Conservation (phyloP, 2,329 filamentous ascomycete genomes). For the Nannizziopsis barbatae region DNA sequence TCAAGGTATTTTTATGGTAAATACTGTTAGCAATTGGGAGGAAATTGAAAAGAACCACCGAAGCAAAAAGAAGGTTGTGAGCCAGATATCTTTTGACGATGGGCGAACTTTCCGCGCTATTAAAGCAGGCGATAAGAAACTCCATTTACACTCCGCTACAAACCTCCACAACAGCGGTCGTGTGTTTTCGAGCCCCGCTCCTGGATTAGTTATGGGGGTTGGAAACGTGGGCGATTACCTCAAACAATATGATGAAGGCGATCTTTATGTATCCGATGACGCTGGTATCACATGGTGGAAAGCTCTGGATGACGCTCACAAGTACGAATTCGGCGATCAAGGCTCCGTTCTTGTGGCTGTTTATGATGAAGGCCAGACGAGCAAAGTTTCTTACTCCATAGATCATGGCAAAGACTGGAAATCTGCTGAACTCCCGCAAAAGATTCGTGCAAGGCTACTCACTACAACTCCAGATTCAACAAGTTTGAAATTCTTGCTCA, state of each 20-base stretch:
- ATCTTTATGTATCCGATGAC: constrained; percentile 81
- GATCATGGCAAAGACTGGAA: constrained; percentile 84
- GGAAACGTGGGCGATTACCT: constrained; percentile 77
- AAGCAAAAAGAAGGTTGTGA: constrained; percentile 57
- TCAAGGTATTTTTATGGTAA: constrained; percentile 84
- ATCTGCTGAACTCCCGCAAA: constrained; percentile 49
- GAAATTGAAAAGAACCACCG: constrained; percentile 50
- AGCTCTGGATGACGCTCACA: constrained; percentile 66
- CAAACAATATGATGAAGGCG: constrained; percentile 58
- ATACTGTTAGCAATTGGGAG: constrained; percentile 75
- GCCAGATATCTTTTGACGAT: constrained; percentile 88
- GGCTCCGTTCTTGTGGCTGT: constrained; percentile 81
- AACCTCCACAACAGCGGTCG: constrained; percentile 69
- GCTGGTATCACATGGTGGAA: constrained; percentile 76
- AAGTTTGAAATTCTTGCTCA: constrained; percentile 76
- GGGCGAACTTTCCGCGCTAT: constrained; percentile 72
- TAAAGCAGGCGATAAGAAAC: constrained; percentile 52
- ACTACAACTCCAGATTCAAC: constrained; percentile 90
- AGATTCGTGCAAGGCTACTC: constrained; percentile 59
- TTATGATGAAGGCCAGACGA: constrained; percentile 52
- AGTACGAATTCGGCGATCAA: constrained; percentile 92
- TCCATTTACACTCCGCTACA: constrained; percentile 90
- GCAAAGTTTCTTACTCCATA: constrained; percentile 62
- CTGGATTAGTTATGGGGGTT: constrained; percentile 85
- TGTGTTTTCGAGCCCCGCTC: constrained; percentile 86